Evolutionary conservation across 2,329 filamentous ascomycete species (phyloP), one percentile per base, ranked within the genome.

Genomic region (Plectosphaerella plurivora): DNA sequence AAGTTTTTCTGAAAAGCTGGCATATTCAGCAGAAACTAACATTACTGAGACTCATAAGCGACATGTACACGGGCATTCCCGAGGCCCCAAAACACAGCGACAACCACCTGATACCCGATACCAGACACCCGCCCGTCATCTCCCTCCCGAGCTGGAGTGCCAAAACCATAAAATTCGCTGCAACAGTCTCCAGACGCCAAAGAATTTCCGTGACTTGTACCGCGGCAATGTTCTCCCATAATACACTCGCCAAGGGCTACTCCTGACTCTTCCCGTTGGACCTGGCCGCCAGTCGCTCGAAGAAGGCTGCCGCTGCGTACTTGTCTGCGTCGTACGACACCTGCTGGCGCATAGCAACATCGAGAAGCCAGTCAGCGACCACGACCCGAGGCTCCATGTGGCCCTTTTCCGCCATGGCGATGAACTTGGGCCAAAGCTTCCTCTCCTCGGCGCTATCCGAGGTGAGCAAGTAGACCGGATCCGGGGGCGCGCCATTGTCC

Each of bases 281-380:
- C 28, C 9, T 33, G 28, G 28, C 28, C 28, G 28, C 24, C 50
- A 60, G 47, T 51, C 54, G 61, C 52, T 62, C 60, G 57, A 73
- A 74, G 60, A 72, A 77, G 52, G 74, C 74, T 47, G 68, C 67
- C 28, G 73, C 72, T 48, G 84, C 66, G 64, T 89, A 91, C 59
- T 77, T 80, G 41, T 84, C 73, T 22, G 22, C 22, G 52, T 84
- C 76, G 68, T 84, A 86, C n/a, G 76, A 75, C 57, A 94, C 74
- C 68, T 91, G 79, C 71, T 99, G 94, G 61, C 83, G 84, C 89
- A 99, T 93, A 5, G 91, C 90, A 54, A 91, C 86, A 63, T 92
- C 87, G 53, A 99, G 73, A 61, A 99, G 68, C 94, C 94, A 99
- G 65, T 99, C 92, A 3, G 88, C 82, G 46, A 81, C 82, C 22